Conservation (phyloP, 768 basidiomycete species). For the Lenzites betulinus region DNA sequence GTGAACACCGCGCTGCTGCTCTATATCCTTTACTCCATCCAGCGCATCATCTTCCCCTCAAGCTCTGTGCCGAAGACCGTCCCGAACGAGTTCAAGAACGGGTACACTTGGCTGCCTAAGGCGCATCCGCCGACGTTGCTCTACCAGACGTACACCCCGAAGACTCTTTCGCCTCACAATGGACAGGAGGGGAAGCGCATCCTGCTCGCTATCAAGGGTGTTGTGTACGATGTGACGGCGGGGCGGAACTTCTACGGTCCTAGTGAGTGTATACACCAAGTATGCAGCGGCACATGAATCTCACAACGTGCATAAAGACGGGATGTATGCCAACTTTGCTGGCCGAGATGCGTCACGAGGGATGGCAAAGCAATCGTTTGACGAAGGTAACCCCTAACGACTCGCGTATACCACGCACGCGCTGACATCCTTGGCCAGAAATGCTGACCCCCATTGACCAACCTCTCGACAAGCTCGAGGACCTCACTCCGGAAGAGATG, state of each 20-base stretch:
- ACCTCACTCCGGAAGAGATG: slow-evolving; percentile 83
- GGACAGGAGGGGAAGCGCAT: slow-evolving; percentile 71
- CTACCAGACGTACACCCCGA: slow-evolving; percentile 78
- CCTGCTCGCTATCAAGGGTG: slow-evolving; percentile 81
- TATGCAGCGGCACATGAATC: not conserved
- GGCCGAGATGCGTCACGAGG: slow-evolving; percentile 94
- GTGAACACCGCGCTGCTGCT: slow-evolving; percentile 77
- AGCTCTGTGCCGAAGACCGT: slow-evolving; percentile 47
- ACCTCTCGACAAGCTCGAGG: slow-evolving; percentile 80
- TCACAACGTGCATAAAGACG: slow-evolving; percentile 55
- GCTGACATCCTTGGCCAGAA: slow-evolving; percentile 44
- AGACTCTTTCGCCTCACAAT: slow-evolving; percentile 67
- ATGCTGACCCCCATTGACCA: slow-evolving; percentile 90
- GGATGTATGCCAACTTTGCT: slow-evolving; percentile 97
- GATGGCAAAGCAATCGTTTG: slow-evolving; percentile 98
- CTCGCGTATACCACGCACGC: not conserved
- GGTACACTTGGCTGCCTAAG: slow-evolving; percentile 93
- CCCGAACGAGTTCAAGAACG: slow-evolving; percentile 73
- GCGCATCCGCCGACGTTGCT: slow-evolving; percentile 76
- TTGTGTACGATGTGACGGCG: slow-evolving; percentile 90
- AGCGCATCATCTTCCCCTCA: slow-evolving; percentile 75
- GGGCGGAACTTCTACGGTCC: slow-evolving; percentile 95
- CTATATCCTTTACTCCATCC: slow-evolving; percentile 78
- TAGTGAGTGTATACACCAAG: slow-evolving; percentile 52
- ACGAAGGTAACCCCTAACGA: slow-evolving; percentile 57